Conservation (phyloP, 768 basidiomycete species). For the Pluteus cervinus region DNA sequence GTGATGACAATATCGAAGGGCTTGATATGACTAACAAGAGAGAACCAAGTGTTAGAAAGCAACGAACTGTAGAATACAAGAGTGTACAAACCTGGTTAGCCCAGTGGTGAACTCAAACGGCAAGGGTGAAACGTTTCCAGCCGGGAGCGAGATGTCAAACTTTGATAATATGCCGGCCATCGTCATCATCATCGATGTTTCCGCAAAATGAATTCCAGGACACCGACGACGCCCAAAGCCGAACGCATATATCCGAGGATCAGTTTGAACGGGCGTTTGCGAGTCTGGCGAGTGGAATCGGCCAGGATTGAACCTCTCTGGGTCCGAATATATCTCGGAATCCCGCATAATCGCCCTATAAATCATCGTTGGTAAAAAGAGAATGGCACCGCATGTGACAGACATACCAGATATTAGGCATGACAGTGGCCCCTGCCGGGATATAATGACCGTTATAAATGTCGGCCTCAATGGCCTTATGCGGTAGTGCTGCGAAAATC, state of each 20-base stretch:
- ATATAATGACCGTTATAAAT: constrained; percentile 38
- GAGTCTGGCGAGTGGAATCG: constrained; percentile 18
- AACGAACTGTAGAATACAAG: neutral
- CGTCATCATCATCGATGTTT: constrained; percentile 3
- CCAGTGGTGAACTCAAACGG: constrained; percentile 7
- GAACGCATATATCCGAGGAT: constrained; percentile 25
- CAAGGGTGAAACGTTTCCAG: constrained; percentile 1
- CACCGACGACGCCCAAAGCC: constrained; percentile 28
- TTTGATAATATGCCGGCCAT: constrained; percentile 6
- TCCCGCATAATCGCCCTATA: constrained; percentile 41
- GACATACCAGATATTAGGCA: constrained; percentile 42
- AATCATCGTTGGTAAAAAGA: neutral
- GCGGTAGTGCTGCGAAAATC: constrained; percentile 29
- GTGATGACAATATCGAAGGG: constrained; percentile 7
- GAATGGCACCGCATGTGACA: neutral
- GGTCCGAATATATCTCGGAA: constrained; percentile 31
- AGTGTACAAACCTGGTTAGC: constrained; percentile 4
- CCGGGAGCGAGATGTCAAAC: constrained; percentile 4
- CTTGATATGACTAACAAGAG: constrained; percentile 15
- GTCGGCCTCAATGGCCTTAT: constrained; percentile 36
- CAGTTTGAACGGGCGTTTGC: constrained; percentile 15
- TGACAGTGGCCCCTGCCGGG: constrained; percentile 36
- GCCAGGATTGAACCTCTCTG: constrained; percentile 31
- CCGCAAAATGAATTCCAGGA: constrained; percentile 17
- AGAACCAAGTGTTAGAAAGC: neutral